These are phyloP conservation scores for Starmerella khaoyaiensis DNA, from an alignment of 805 yeast species.

Conservation along the genomic window DNA sequence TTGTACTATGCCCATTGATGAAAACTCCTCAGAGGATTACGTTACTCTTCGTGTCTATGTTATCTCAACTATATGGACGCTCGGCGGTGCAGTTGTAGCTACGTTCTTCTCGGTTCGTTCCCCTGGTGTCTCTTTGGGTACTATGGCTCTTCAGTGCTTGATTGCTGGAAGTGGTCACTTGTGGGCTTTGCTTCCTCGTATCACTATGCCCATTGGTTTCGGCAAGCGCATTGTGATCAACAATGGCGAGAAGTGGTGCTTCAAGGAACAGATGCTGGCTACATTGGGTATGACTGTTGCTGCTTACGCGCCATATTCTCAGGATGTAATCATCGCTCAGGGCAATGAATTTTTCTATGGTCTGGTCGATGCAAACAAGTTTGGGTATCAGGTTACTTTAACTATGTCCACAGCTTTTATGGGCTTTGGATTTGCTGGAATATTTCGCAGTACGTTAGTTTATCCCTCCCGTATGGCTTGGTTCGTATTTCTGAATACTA, in stretches of 20 bases:
- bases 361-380: constrained; percentile 22
- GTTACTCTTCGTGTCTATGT: constrained; percentile 43
- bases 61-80: constrained; percentile 38
- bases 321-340: constrained; percentile 26
- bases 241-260: constrained; percentile 47
- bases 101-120: constrained; percentile 46
- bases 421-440: constrained; percentile 56
- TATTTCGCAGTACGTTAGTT: constrained; percentile 44
- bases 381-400: constrained; percentile 43
- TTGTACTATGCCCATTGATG: constrained; percentile 41
- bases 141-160: constrained; percentile 45
- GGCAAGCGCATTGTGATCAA: constrained; percentile 28
- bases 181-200: constrained; percentile 24
- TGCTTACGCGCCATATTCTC: constrained; percentile 18
- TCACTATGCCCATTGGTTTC: constrained; percentile 4
- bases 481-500: constrained; percentile 43
- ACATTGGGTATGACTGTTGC: constrained; percentile 29
- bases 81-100: constrained; percentile 43
- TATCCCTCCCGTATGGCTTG: constrained; percentile 42
- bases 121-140: constrained; percentile 40
- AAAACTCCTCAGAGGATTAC: constrained; percentile 31
- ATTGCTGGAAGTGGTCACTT: constrained; percentile 46
- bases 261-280: constrained; percentile 54
- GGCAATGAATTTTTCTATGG: constrained; percentile 27
- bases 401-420: constrained; percentile 44